Evolutionary conservation across 768 basidiomycete species (phyloP).

Genomic region (Leccinum disarticulatum): DNA sequence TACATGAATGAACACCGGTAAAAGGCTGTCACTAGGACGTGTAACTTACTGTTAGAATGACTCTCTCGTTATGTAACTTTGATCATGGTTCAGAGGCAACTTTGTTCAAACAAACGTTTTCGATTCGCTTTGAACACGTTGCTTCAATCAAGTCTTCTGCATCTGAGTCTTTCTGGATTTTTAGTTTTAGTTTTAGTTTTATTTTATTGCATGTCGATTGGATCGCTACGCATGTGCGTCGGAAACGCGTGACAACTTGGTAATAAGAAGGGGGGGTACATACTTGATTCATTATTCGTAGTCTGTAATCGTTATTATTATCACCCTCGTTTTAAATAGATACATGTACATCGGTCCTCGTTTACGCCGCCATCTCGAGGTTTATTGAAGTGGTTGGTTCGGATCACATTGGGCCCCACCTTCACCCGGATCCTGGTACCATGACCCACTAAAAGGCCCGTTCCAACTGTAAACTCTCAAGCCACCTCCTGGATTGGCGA

Average conservation of each 20-base stretch:
- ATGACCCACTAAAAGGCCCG: not conserved
- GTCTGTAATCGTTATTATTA: not conserved
- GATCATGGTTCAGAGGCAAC: not conserved
- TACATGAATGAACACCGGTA: not conserved
- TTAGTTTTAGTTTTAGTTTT: not conserved
- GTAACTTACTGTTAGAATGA: not conserved
- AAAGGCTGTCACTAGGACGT: not conserved
- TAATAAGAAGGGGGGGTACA: not conserved
- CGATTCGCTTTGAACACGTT: not conserved
- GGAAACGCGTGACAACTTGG: not conserved
- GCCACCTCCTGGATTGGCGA: too few relatives aligned
- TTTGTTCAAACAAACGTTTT: not conserved
- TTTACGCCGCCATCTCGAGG: not conserved
- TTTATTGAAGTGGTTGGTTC: not conserved
- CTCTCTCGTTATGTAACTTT: not conserved
- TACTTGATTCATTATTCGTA: not conserved
- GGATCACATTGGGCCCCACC: not conserved
- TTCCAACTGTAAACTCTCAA: not conserved
- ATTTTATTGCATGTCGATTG: not conserved
- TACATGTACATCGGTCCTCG: not conserved
- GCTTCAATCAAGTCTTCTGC: not conserved
- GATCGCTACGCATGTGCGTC: not conserved
- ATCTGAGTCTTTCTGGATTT: not conserved
- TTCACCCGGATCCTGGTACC: not conserved
- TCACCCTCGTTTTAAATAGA: not conserved